A percentile compares a stretch with the other conserved stretches of the same genome.
Evolutionary conservation across 2,329 filamentous ascomycete genomes (phyloP).

Genomic region (Aspergillus alliaceus): DNA sequence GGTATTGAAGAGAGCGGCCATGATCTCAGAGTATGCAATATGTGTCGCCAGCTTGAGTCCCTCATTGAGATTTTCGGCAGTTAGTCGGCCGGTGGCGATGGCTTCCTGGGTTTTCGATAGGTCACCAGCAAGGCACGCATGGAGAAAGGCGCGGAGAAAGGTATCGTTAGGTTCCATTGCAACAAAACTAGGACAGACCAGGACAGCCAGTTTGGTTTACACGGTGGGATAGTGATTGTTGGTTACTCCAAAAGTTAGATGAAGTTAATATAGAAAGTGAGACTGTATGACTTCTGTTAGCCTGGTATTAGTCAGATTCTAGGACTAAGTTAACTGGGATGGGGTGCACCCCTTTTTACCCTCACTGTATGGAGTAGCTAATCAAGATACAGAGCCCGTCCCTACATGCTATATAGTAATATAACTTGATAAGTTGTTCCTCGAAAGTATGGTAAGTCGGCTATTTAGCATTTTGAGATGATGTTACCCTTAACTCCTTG

Average conservation of each 20-base stretch:
- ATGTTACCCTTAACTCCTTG: not conserved
- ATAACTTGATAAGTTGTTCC: too few relatives aligned
- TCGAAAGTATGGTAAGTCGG: not conserved
- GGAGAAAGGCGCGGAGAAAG: not conserved
- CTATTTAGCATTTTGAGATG: not conserved
- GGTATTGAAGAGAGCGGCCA: constrained; percentile 11
- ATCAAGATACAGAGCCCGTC: too few relatives aligned
- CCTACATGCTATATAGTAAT: too few relatives aligned
- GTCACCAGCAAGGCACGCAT: not conserved
- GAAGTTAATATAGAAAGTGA: not conserved
- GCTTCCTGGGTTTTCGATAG: not conserved
- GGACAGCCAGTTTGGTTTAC: not conserved
- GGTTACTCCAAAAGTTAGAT: not conserved
- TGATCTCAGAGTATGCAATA: constrained; percentile 7
- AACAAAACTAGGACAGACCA: not conserved
- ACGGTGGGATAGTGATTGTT: not conserved
- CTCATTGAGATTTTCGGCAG: not conserved
- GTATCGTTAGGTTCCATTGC: not conserved
- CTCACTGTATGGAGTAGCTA: not conserved
- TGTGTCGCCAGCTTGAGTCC: not conserved
- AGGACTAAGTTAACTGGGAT: too few relatives aligned
- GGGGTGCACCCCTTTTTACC: too few relatives aligned
- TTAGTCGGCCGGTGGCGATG: not conserved
- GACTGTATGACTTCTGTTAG: not conserved
- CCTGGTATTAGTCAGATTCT: not conserved